These are phyloP conservation scores for Phylloporus rhodoxanthus DNA, from an alignment of 768 basidiomycete species.

Conservation along the genomic window DNA sequence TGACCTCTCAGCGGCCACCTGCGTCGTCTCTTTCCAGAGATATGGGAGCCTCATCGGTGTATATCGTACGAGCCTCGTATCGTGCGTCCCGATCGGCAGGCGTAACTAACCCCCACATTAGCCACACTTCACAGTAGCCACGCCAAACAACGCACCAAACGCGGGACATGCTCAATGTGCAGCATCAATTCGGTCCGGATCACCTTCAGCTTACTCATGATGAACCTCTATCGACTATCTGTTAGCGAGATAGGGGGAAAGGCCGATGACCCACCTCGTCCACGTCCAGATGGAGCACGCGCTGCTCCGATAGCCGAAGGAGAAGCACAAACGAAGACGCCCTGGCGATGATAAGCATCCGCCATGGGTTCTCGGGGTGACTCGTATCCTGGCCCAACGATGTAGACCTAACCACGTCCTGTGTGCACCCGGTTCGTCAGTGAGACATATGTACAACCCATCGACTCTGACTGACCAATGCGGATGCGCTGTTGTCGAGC, in stretches of 20 bases:
- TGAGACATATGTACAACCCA: too few relatives aligned
- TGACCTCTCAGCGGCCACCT: background rate
- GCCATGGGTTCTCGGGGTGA: constrained; percentile 1
- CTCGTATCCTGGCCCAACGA: background rate
- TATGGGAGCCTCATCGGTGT: constrained; percentile 10
- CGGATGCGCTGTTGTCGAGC: constrained; percentile 4
- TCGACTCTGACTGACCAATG: constrained; percentile 8
- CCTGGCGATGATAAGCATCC: constrained; percentile 19
- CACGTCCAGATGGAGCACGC: constrained; percentile 22
- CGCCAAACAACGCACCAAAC: constrained; percentile 10
- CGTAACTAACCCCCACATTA: constrained; percentile 9
- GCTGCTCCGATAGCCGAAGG: constrained; percentile 12
- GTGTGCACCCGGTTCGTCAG: background rate
- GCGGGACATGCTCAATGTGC: constrained; percentile 9
- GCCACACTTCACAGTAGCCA: background rate
- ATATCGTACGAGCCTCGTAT: constrained; percentile 16
- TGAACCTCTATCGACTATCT: constrained; percentile 8
- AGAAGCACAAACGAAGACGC: constrained; percentile 18
- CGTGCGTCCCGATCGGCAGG: constrained; percentile 10
- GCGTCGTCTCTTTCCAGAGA: constrained; percentile 12
- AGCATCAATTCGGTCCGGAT: constrained; percentile 14
- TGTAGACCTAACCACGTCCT: constrained; percentile 8
- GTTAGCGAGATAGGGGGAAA: background rate
- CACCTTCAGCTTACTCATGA: constrained; percentile 15
- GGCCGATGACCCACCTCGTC: constrained; percentile 8